Evolutionary conservation across 176 grass and related monocot species (phyloP), one percentile per base, ranked within the genome.

Genomic region (Oryza rufipogon): DNA sequence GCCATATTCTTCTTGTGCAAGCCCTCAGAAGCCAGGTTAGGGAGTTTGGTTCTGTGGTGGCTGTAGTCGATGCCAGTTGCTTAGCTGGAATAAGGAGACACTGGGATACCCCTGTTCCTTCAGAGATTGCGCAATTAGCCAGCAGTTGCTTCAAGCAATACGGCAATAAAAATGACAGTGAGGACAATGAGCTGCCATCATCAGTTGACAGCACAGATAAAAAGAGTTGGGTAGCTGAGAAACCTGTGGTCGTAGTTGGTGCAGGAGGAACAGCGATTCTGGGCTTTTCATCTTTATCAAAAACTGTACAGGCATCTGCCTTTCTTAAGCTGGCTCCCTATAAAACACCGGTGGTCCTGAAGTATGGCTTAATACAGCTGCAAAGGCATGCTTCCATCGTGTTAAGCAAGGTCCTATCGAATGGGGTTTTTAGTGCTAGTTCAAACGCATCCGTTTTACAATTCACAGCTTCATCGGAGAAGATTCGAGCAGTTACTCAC

Each of bases 241-340:
- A 93, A 60, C 93, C 93, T 80, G 76, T 93, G 60, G 77, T 94
- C 7, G 93, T 89, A 75, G 91, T 95, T 83, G 89, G 96, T 90
- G 93, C 93, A 80, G 96, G 96, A 82, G 91, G 91, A 81, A 95
- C 96, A 81, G 89, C 89, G 64, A 76, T 98, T 87, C 71, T 90
- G 42, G 91, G 93, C 0, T 88, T 86, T 42, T 93, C 96, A 70
- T 98, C 96, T 70, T 74, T 95, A 46, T 93, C 96, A 64, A 95
- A 95, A 88, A 86, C 85, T 20, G 3, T 93, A 70, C 91, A 92
- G 73, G 92, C 89, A 71, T 95, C 95, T 34, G 86, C 92, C 22
- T 81, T 95, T 70, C 78, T 95, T 48, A 98, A 98, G 79, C 34
- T 95, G 64, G 86, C 86, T 80, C 83, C 89, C 2, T 98, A 90